Percentiles rank a stretch among this genome's conserved stretches.
Conservation (phyloP, 2,329 filamentous ascomycete genomes). For the Fusarium multiceps region DNA sequence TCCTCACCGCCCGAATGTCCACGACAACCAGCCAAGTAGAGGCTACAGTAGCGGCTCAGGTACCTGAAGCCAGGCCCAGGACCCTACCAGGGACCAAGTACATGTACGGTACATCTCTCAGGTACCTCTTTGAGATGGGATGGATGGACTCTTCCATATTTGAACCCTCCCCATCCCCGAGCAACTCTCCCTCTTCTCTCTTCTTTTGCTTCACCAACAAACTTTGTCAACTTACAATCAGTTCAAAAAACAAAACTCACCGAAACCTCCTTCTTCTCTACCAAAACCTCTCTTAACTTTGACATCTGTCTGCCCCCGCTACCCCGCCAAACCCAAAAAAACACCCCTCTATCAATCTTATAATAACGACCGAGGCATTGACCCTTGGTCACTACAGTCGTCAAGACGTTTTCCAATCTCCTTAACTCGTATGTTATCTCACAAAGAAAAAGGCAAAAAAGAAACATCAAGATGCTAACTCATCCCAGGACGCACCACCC, state of each 20-base stretch:
- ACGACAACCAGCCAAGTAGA: constrained; percentile 9
- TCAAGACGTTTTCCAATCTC: constrained; percentile 99
- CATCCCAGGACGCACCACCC: constrained; percentile 84
- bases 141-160: constrained; percentile 25
- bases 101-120: constrained; percentile 8
- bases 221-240: constrained; percentile 17
- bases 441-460: not conserved
- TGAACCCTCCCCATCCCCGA: constrained; percentile 38
- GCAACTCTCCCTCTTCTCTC: constrained; percentile 8
- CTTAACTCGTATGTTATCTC: constrained; percentile 84
- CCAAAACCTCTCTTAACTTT: constrained; percentile 10
- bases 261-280: constrained; percentile 1
- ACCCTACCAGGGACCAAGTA: not conserved
- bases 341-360: constrained; percentile 41
- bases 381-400: constrained; percentile 70
- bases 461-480: constrained; percentile 43
- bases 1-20: constrained; percentile 39
- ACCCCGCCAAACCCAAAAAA: constrained; percentile 41
- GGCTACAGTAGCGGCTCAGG: not conserved
- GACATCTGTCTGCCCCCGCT: constrained; percentile 39
- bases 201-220: constrained; percentile 32
- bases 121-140: not conserved
- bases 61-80: not conserved
- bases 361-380: constrained; percentile 61
- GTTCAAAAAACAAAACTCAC: constrained; percentile 11